Evolutionary conservation across 75 land plant genomes (phyloP), one percentile per base, ranked within the genome.

Genomic region (Selaginella moellendorffii): DNA sequence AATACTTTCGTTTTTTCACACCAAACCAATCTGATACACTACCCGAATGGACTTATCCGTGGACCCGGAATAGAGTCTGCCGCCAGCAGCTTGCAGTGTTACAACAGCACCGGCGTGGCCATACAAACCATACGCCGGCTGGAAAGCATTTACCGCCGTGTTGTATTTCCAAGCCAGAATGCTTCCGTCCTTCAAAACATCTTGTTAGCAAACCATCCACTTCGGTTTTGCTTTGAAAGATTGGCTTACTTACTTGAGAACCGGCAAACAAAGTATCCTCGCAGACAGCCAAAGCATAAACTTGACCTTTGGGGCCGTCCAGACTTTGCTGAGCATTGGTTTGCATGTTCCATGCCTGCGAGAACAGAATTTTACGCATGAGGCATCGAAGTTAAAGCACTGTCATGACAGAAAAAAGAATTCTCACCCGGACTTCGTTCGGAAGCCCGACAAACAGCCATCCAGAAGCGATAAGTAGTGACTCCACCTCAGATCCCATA

Each of bases 31-130:
- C 5, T 36, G 46, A 36, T 36, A 36, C 14, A 36, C 46, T 28
- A 90, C 99, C 73, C 61, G 82, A 29, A 95, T 86, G 53, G 88
- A 67, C 17, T 78, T 31, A 65, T 95, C 99, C 96, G 90, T 90
- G 22, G 99, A 89, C 56, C 99, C 91, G 68, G 99, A 95, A 69
- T 80, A 95, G 0, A 95, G 75, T 30, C 81, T 78, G 28, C 74
- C 82, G 52, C 74, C 83, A 46, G 78, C 85, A 63, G 80, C 70
- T 29, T 85, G 82, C 62, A 95, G 65, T 26, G 99, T 72, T 10
- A 95, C 80, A 63, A 95, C 88, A 29, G 91, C 69, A 63, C 70
- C 82, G 14, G 68, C 71, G 56, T 95, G 99, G 2, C 97, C 91
- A 24, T 27, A 60, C 29, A 95, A 81, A 17, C 89, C 76, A 53